A percentile compares a stretch with the other conserved stretches of the same genome.
These are phyloP conservation scores for Hemisphaericaspora lyxosophila DNA, from an alignment of 1,139 yeast species.

Conservation along the genomic window DNA sequence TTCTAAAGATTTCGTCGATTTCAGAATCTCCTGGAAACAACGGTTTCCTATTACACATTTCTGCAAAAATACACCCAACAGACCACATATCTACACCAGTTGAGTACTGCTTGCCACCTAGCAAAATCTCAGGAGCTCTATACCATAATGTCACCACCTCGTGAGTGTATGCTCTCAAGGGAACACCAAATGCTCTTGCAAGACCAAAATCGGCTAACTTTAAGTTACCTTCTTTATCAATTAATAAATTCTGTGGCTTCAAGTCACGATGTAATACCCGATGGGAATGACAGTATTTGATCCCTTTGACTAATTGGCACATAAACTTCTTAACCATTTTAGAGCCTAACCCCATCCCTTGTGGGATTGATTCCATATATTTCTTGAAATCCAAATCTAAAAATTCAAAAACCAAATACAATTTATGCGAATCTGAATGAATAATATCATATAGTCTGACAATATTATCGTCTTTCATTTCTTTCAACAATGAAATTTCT, in stretches of 20 bases:
- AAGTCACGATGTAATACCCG: slow-evolving; percentile 93
- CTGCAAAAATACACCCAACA: slow-evolving; percentile 97
- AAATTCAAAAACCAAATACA: slow-evolving; percentile 90
- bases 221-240: slow-evolving; percentile 91
- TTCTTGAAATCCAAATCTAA: slow-evolving; percentile 91
- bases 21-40: slow-evolving; percentile 97
- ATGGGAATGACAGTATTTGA: slow-evolving; percentile 93
- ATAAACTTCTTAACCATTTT: slow-evolving; percentile 90
- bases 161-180: slow-evolving; percentile 92
- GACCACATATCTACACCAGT: slow-evolving; percentile 99
- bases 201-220: slow-evolving; percentile 96
- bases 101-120: slow-evolving; percentile 96
- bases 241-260: slow-evolving; percentile 92
- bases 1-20: slow-evolving; percentile 94
- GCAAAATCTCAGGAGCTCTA: slow-evolving; percentile 91
- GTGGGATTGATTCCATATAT: slow-evolving; percentile 95
- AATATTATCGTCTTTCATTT: slow-evolving; percentile 88
- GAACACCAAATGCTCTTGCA: slow-evolving; percentile 97
- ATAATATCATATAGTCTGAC: slow-evolving; percentile 91
- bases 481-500: slow-evolving; percentile 90
- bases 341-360: slow-evolving; percentile 78
- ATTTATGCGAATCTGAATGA: slow-evolving; percentile 93
- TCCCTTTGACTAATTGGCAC: slow-evolving; percentile 90
- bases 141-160: slow-evolving; percentile 99
- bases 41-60: slow-evolving; percentile 95